Base-by-base conservation (phyloP, 2,329 filamentous ascomycete species). In the Neonectria punicea region DNA sequence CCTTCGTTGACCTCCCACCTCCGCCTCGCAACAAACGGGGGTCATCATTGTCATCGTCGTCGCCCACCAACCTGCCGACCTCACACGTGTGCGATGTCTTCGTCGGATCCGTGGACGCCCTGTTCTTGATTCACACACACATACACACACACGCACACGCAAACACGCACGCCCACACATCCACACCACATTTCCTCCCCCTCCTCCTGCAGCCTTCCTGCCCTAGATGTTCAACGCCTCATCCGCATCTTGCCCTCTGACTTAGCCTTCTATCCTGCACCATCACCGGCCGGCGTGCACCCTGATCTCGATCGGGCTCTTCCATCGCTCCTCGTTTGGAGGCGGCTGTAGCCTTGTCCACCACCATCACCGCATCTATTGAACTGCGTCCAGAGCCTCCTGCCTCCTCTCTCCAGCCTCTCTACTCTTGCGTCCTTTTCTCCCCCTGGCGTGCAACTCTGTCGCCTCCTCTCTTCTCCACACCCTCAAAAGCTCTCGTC, bases 111-210 rank as follows among this genome's bases (percentile, higher is more conserved):
- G 60, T 59, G 64, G 59, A 47, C 60, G 46, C 59, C 54, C 56
- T 65, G 54, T 66, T 66, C 64, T 66, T 73, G 71, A 72, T 71
- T 72, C 68, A 73, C 67, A 55, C 59, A 66, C 66, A 49, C 58
- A 67, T 57, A 25, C 25, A 25, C 25, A 58, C 65, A 66, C 66
- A 63, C 67, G 66, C 50, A 63, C 43, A 50, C 44, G 51, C 61
- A 61, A 28, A 58, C 53, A 57, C 53, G 61, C 68, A 67, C 61
- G 64, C 56, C 56, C 58, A 49, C 58, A 54, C 58, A 61, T 51
- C 44, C 59, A 50, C 59, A 62, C 39, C 51, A 50, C 39, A 61
- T 32, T 65, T 58, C 13, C 30, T 43, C 50, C 44, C 44, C 54
- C 28, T 53, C 25, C 58, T 41, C 39, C 57, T 55, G 50, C 49